Evolutionary conservation across 2,329 filamentous ascomycete species (phyloP).

Genomic region (Apiospora aurea): DNA sequence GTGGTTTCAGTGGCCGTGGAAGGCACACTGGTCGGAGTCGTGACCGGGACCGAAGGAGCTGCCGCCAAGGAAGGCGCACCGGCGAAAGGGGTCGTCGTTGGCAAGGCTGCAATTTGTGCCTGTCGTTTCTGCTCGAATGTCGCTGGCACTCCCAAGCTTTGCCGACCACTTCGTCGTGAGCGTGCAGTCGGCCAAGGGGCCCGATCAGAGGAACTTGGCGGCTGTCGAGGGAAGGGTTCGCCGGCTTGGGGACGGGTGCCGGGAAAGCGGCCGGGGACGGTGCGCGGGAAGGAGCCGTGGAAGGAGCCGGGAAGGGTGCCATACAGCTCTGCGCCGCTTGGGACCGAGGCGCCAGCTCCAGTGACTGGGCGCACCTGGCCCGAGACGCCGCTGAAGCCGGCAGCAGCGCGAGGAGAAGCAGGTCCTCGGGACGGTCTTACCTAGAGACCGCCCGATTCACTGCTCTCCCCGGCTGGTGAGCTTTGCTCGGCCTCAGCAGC

Average conservation of each 20-base stretch:
- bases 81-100: neutral
- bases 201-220: neutral
- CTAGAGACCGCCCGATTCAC: slow-evolving; percentile 4
- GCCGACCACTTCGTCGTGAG: neutral
- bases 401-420: neutral
- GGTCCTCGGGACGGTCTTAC: neutral
- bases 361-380: neutral
- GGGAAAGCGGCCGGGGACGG: too few relatives aligned
- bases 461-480: neutral
- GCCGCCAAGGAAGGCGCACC: neutral
- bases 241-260: neutral
- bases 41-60: neutral
- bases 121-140: neutral
- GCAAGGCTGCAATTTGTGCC: neutral
- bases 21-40: neutral
- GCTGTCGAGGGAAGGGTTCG: too few relatives aligned
- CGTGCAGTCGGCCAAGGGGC: neutral
- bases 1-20: neutral
- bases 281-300: too few relatives aligned
- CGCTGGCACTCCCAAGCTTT: neutral
- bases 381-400: neutral
- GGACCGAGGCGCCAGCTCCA: neutral
- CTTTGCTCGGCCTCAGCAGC: neutral
- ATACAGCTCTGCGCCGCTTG: neutral
- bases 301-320: neutral